Evolutionary conservation across 140 eudicot genomes (phyloP).

Genomic region (Anethum foeniculum): DNA sequence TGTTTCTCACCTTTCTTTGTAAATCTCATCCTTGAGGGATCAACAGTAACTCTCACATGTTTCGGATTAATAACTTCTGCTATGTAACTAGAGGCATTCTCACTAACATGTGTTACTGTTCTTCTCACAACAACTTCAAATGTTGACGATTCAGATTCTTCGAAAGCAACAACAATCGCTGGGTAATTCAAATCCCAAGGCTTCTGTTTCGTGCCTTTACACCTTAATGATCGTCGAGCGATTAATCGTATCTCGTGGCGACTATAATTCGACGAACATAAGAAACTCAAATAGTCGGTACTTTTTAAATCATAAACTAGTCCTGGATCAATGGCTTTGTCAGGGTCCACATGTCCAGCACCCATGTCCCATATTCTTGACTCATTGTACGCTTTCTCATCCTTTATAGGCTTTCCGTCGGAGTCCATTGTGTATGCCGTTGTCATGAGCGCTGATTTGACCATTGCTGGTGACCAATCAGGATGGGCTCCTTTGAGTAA

Average conservation of each 20-base stretch:
- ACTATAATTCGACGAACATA: conserved; percentile 57
- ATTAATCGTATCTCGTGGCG: conserved; percentile 28
- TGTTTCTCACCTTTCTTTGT: conserved; percentile 42
- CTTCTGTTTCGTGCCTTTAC: conserved; percentile 26
- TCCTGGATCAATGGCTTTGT: conserved; percentile 66
- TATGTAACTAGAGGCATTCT: conserved; percentile 31
- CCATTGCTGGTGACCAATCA: conserved; percentile 93
- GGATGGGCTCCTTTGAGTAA: conserved; percentile 79
- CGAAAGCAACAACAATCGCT: conserved; percentile 32
- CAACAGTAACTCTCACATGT: conserved; percentile 34
- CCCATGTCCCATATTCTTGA: conserved; percentile 58
- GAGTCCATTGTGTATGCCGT: conserved; percentile 44
- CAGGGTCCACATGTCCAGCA: conserved; percentile 77
- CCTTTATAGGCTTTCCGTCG: conserved; percentile 37
- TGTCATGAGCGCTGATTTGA: conserved; percentile 80
- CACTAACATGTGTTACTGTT: conserved; percentile 56
- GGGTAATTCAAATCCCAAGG: conserved; percentile 86
- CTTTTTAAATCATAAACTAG: conserved; percentile 51
- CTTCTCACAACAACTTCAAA: conserved; percentile 34
- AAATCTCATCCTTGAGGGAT: conserved; percentile 41
- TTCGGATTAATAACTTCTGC: conserved; percentile 26
- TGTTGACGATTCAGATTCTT: conserved; percentile 15
- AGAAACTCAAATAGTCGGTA: conserved; percentile 52
- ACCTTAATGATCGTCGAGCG: conserved; percentile 24
- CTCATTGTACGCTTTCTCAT: conserved; percentile 34